phyloP scores from a whole-genome alignment of 805 yeast species.

The Starmerella khaoyaiensis region DNA sequence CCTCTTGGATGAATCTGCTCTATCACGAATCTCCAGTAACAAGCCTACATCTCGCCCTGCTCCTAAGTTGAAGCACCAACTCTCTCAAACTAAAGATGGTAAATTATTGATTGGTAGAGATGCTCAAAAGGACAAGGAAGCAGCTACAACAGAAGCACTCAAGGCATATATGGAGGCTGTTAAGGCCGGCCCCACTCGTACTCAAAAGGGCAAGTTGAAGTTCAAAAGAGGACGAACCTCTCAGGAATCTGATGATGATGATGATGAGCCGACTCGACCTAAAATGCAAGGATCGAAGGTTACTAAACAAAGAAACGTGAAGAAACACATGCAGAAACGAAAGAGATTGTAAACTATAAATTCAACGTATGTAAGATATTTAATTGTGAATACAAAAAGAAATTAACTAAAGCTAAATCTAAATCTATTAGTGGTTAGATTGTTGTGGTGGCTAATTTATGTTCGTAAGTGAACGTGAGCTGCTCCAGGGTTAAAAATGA shows the following conservation, averaged over 20 bases:
- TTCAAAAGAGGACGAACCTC: slow-evolving; percentile 54
- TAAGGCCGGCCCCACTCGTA: slow-evolving; percentile 83
- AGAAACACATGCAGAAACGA: slow-evolving; percentile 16
- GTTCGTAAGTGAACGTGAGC: no score
- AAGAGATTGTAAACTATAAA: slow-evolving; percentile 4
- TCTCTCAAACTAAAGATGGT: slow-evolving; percentile 41
- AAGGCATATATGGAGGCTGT: slow-evolving; percentile 93
- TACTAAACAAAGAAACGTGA: slow-evolving; percentile 7
- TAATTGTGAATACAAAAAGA: not conserved
- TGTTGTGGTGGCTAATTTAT: no score
- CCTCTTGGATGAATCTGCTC: slow-evolving; percentile 69
- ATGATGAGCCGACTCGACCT: slow-evolving; percentile 32
- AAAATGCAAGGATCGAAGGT: slow-evolving; percentile 10
- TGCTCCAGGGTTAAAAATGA: no score
- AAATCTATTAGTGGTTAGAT: no score
- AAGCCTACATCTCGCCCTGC: slow-evolving; percentile 50
- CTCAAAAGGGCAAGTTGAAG: slow-evolving; percentile 82
- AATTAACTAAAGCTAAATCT: no score
- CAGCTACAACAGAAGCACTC: slow-evolving; percentile 40
- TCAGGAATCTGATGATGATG: slow-evolving; percentile 42
- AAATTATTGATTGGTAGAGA: slow-evolving; percentile 50
- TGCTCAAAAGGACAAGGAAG: slow-evolving; percentile 26
- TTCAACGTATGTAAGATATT: no score
- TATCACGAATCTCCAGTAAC: slow-evolving; percentile 80
- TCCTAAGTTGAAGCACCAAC: slow-evolving; percentile 24